Evolutionary conservation across 805 yeast genomes (phyloP).

Genomic region (Teunomyces cretensis): DNA sequence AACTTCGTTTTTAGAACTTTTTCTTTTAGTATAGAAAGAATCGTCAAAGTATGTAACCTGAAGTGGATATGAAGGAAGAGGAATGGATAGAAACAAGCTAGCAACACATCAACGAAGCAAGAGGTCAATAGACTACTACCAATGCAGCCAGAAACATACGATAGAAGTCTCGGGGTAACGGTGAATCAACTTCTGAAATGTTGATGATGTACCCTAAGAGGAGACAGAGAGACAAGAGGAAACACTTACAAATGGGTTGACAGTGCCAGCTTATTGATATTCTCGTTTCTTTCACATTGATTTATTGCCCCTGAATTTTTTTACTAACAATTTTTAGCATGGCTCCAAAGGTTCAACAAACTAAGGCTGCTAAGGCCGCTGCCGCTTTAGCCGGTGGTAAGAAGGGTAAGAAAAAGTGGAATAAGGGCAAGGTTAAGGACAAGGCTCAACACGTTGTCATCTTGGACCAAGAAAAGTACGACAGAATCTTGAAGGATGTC

Average conservation of each 20-base stretch:
- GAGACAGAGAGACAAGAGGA: no score
- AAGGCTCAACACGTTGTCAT: conserved; percentile 98
- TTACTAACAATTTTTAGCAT: conserved; percentile 45
- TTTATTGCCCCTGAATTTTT: background rate
- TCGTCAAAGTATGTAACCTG: conserved; percentile 29
- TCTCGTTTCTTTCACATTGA: background rate
- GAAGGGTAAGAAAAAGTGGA: conserved; percentile 99
- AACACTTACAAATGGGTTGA: no score
- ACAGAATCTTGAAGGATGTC: conserved; percentile 98
- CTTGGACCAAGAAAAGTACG: conserved; percentile 97
- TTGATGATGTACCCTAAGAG: no score
- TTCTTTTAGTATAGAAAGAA: conserved; percentile 21
- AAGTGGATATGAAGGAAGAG: background rate
- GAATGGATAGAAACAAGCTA: background rate
- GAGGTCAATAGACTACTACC: no score
- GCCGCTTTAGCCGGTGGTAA: conserved; percentile 99
- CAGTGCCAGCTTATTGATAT: no score
- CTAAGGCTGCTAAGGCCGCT: conserved; percentile 98
- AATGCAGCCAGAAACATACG: no score
- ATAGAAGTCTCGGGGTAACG: no score
- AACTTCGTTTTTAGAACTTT: conserved; percentile 5
- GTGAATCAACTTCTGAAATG: no score
- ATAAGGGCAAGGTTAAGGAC: conserved; percentile 99
- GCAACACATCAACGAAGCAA: background rate
- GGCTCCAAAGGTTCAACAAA: conserved; percentile 99